phyloP scores from a whole-genome alignment of 129 eudicot species.

The Calendula officinalis region DNA sequence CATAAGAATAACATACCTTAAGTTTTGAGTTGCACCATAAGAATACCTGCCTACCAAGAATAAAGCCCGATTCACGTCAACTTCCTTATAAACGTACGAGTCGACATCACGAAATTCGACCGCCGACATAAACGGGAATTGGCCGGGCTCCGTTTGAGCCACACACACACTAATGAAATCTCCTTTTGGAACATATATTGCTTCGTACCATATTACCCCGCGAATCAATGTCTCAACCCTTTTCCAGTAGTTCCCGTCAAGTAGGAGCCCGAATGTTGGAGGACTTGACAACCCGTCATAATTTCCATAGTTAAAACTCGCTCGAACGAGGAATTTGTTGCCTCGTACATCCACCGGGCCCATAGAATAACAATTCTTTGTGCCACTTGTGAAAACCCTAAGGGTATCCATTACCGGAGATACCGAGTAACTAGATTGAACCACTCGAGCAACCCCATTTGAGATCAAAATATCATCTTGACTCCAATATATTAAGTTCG shows the following conservation, averaged over 20 bases:
- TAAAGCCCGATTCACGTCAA: slow-evolving; percentile 19
- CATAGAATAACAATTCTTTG: slow-evolving; percentile 28
- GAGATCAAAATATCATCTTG: slow-evolving; percentile 14
- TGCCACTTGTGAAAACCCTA: slow-evolving; percentile 28
- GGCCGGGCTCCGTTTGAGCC: slow-evolving; percentile 27
- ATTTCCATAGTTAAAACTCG: not conserved
- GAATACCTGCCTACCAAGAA: slow-evolving; percentile 15
- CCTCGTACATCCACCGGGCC: not conserved
- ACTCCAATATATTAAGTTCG: slow-evolving; percentile 9
- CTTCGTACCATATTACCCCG: slow-evolving; percentile 13
- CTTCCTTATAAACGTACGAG: slow-evolving; percentile 1
- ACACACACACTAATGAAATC: slow-evolving; percentile 21
- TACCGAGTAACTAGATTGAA: slow-evolving; percentile 12
- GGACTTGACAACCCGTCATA: not conserved
- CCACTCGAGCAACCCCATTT: slow-evolving; percentile 25
- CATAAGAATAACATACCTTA: slow-evolving; percentile 21
- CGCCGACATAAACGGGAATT: slow-evolving; percentile 34
- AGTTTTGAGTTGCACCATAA: slow-evolving; percentile 8
- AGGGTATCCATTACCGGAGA: slow-evolving; percentile 21
- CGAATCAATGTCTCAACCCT: not conserved
- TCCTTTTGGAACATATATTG: slow-evolving; percentile 16
- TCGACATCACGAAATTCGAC: slow-evolving; percentile 25
- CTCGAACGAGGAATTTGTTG: not conserved
- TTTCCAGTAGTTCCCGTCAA: not conserved
- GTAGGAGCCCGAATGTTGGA: not conserved